Evolutionary conservation across 2,329 filamentous ascomycete genomes (phyloP), one percentile per base, ranked within the genome.

Genomic region (Neonectria hederae): DNA sequence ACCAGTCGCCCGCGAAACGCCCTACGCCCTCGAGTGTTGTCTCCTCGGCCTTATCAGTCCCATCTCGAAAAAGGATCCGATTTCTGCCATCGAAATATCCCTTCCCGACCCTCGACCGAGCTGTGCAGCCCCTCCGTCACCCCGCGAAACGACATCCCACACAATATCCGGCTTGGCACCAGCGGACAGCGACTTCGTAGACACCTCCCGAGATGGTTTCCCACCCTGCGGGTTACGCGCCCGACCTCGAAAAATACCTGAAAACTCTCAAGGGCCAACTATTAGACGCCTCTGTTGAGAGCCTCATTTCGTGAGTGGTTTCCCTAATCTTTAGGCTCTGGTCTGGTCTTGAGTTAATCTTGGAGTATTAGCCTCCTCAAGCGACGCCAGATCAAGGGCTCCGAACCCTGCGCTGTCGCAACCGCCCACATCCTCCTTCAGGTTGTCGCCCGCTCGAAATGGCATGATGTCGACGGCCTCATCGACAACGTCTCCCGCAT

Each of bases 341-440:
- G 17, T 59, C 43, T 38, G 51, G 17, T 3, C 48, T 2, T 32
- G 43, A 5, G 51, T 40, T 63, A 56, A 63, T 55, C 51, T 28
- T 49, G 10, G n/a, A 13, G 17, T 26, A 42, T 38, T 55, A 96
- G 93, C 56, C 89, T 97, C 21, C 87, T 99, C 69, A 97, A 97
- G 80, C 87, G 94, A 77, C 87, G 94, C 72, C 95, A 98, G 77
- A 97, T 99, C 75, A 89, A 88, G 66, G 93, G 93, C 69, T 93
- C 94, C 51, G 89, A 96, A 78, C 89, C 92, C 78, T 97, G 94
- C 80, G 96, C 96, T 62, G 89, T 96, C 63, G 94, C 94, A 65
- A 98, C 95, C 3, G 92, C 94, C 22, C 92, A 97, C 73, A 89
- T 98, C 28, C 89, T 99, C 46, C 87, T 94, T 55, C 91, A 93